Percentiles rank a stretch among this genome's conserved stretches.
These are phyloP conservation scores for Poa annua DNA, from an alignment of 176 grass and related monocot genomes.

Conservation along the genomic window DNA sequence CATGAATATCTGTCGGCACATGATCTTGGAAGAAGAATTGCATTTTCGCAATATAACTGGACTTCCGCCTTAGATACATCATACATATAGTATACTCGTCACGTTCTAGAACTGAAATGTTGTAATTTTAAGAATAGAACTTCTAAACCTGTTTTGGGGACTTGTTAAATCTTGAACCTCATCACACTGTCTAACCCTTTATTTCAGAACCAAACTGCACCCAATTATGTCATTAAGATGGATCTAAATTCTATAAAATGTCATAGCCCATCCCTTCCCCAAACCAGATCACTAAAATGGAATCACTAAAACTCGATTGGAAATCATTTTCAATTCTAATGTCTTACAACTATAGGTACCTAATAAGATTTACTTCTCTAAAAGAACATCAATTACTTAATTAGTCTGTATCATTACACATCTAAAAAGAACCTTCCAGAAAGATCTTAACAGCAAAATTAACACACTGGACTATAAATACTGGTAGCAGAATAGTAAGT, in stretches of 20 bases:
- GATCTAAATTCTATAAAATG: neutral
- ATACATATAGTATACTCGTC: neutral
- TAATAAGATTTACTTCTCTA: too few relatives aligned
- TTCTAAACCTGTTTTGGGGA: neutral
- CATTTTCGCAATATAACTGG: neutral
- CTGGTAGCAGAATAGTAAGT: too few relatives aligned
- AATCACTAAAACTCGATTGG: too few relatives aligned
- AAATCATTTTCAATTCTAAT: too few relatives aligned
- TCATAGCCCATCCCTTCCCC: neutral
- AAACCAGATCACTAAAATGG: slow-evolving; percentile 10
- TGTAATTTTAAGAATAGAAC: neutral
- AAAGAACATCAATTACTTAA: too few relatives aligned
- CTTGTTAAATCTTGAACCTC: slow-evolving; percentile 22
- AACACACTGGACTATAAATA: too few relatives aligned
- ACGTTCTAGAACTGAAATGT: neutral
- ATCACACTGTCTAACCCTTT: neutral
- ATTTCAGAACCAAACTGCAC: neutral
- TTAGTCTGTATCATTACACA: too few relatives aligned
- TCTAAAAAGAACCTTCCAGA: too few relatives aligned
- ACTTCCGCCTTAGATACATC: neutral
- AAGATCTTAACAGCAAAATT: too few relatives aligned
- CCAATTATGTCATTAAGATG: slow-evolving; percentile 19
- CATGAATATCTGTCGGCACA: neutral
- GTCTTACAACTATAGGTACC: too few relatives aligned
- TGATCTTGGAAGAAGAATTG: neutral